phyloP scores from a whole-genome alignment of 176 grass and related monocot species.

The Musa schizocarpa region DNA sequence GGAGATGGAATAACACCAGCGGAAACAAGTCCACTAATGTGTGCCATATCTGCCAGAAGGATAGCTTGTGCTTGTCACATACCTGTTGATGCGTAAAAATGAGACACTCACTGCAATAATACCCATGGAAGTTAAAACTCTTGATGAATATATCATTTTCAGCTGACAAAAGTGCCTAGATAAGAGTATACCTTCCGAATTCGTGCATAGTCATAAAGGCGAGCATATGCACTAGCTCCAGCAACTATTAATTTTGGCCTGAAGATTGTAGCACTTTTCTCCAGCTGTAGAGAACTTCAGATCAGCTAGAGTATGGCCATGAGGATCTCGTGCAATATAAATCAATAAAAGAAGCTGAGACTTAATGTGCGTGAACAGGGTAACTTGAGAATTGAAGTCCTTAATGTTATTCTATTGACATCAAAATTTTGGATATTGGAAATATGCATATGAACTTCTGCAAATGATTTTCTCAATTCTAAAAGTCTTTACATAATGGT shows the following conservation, averaged over 20 bases:
- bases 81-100: slow-evolving; percentile 36
- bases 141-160: neutral
- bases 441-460: neutral
- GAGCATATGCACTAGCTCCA: slow-evolving; percentile 95
- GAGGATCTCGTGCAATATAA: neutral
- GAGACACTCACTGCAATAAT: slow-evolving; percentile 18
- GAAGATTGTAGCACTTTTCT: slow-evolving; percentile 85
- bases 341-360: neutral
- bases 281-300: slow-evolving; percentile 42
- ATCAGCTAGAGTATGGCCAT: neutral
- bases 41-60: slow-evolving; percentile 97
- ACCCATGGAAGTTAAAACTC: too few relatives aligned
- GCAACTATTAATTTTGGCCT: slow-evolving; percentile 94
- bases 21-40: slow-evolving; percentile 90
- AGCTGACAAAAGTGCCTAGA: slow-evolving; percentile 12
- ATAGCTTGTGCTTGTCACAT: slow-evolving; percentile 94
- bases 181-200: slow-evolving; percentile 63
- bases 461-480: too few relatives aligned
- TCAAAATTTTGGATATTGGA: neutral
- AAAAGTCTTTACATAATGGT: too few relatives aligned
- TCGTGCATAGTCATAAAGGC: slow-evolving; percentile 82
- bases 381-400: neutral
- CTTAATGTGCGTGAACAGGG: neutral
- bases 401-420: neutral
- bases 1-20: slow-evolving; percentile 89